Evolutionary conservation across 2,329 filamentous ascomycete genomes (phyloP), one percentile per base, ranked within the genome.

Genomic region (Escovopsis sp.): DNA sequence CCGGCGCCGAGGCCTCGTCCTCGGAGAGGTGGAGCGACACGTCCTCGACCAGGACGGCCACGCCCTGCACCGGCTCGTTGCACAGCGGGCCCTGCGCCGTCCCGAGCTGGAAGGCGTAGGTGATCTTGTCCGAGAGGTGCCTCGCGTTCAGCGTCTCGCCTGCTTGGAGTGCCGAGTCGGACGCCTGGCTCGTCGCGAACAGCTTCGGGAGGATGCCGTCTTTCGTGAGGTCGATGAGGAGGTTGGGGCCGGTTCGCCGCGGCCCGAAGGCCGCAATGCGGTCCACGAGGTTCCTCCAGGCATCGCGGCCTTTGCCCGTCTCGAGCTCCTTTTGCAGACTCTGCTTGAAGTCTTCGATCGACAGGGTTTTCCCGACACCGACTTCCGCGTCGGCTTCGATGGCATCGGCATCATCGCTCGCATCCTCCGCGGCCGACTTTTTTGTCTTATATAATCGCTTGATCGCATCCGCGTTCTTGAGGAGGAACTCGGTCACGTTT

Each of bases 81-180:
- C 91, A 96, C 40, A 96, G 73, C 0, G 91, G 88, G 0, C 91
- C 91, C 62, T 94, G 86, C 19, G 79, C 75, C 1, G 82, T 93
- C 34, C 86, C 83, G 12, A 96, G 80, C 59, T 98, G 91, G 70
- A 98, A 98, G 39, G 85, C 88, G 59, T 98, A 88, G 8, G 77
- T 71, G 48, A 96, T 84, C 58, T 94, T 96, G 66, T 96, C 89
- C 44, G 80, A 77, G 50, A 96, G 80, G 54, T 91, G 82, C 39
- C 70, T 70, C 4, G 80, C 69, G 43, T 70, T 64, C 36, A 82
- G 63, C 39, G 64, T 61, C 43, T 75, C 70, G 39, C 68, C 65
- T 4, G 65, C 63, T 6, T 62, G 59, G 4, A 64, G 65, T 19
- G 56, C 51, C 23, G 48, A 48, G 6, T 60, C 56, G 7, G 52